Evolutionary conservation across 1,284 basidiomycete species (phyloP).

Genomic region (Calocybe gambosa): DNA sequence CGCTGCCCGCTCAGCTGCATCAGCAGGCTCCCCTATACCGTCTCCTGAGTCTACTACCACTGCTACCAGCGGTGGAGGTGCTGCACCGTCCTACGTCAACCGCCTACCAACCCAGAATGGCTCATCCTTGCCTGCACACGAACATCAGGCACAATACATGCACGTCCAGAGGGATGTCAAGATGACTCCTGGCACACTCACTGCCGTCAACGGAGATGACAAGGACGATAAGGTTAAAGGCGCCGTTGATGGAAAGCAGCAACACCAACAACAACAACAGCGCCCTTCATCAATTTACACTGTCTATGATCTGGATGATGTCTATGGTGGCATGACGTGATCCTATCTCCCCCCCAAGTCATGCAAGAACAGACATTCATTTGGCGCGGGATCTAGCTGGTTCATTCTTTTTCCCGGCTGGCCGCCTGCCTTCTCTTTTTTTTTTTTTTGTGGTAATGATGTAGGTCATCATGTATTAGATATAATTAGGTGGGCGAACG

Average conservation of each 20-base stretch:
- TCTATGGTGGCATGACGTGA: slow-evolving; percentile 55
- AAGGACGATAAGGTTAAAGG: not conserved
- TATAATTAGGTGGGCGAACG: slow-evolving; percentile 10
- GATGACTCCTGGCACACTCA: slow-evolving; percentile 4
- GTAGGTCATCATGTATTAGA: no score
- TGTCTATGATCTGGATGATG: slow-evolving; percentile 57
- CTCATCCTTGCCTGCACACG: slow-evolving; percentile 7
- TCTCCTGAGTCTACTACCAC: not conserved
- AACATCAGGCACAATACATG: slow-evolving; percentile 12
- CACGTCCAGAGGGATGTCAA: slow-evolving; percentile 18
- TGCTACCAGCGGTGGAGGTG: no score
- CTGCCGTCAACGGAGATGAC: slow-evolving; percentile 7
- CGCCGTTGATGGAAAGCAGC: no score
- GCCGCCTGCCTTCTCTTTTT: not conserved
- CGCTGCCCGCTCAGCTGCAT: slow-evolving; percentile 12
- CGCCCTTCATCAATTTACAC: slow-evolving; percentile 43
- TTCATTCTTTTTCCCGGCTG: no score
- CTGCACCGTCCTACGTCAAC: slow-evolving; percentile 2
- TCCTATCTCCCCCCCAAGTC: not conserved
- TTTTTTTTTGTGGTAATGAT: not conserved
- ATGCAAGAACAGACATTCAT: not conserved
- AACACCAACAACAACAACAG: no score
- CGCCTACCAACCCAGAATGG: slow-evolving; percentile 12
- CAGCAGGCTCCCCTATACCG: not conserved
- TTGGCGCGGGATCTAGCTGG: not conserved